These are phyloP conservation scores for Sarcomyxa edulis DNA, from an alignment of 768 basidiomycete species.

Conservation along the genomic window DNA sequence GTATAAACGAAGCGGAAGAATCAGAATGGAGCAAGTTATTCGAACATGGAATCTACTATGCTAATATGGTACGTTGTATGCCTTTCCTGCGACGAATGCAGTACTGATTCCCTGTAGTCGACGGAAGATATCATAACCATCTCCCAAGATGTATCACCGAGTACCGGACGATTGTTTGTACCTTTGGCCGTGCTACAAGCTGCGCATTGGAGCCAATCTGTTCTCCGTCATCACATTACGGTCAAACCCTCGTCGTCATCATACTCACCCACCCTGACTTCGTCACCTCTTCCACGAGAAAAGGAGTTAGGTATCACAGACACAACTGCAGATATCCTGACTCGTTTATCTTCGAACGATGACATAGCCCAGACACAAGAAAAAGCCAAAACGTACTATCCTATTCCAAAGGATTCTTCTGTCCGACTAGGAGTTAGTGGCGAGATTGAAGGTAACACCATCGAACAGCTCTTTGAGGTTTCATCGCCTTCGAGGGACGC, in stretches of 20 bases:
- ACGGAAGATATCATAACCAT: slow-evolving; percentile 70
- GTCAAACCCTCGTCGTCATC: slow-evolving; percentile 35
- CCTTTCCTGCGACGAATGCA: not conserved
- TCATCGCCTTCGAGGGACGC: slow-evolving; percentile 10
- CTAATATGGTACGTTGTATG: slow-evolving; percentile 66
- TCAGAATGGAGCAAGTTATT: slow-evolving; percentile 67
- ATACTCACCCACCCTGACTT: slow-evolving; percentile 6
- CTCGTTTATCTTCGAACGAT: slow-evolving; percentile 15
- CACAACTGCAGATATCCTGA: slow-evolving; percentile 46
- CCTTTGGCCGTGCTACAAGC: slow-evolving; percentile 63
- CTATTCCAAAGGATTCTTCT: slow-evolving; percentile 66
- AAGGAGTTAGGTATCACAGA: slow-evolving; percentile 68
- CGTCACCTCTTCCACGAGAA: slow-evolving; percentile 33
- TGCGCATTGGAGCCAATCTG: slow-evolving; percentile 74
- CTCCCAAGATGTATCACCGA: slow-evolving; percentile 69
- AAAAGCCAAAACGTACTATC: slow-evolving; percentile 44
- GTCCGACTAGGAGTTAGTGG: slow-evolving; percentile 70
- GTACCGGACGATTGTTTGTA: slow-evolving; percentile 65
- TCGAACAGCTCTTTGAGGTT: slow-evolving; percentile 66
- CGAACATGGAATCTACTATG: slow-evolving; percentile 73
- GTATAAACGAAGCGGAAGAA: slow-evolving; percentile 60
- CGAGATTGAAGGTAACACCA: slow-evolving; percentile 38
- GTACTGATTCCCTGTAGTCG: slow-evolving; percentile 4
- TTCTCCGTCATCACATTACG: slow-evolving; percentile 58
- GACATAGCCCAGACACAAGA: slow-evolving; percentile 10